These are phyloP conservation scores for Pythium scleroteichum DNA, from an alignment of 352 stramenopile species.

Conservation along the genomic window DNA sequence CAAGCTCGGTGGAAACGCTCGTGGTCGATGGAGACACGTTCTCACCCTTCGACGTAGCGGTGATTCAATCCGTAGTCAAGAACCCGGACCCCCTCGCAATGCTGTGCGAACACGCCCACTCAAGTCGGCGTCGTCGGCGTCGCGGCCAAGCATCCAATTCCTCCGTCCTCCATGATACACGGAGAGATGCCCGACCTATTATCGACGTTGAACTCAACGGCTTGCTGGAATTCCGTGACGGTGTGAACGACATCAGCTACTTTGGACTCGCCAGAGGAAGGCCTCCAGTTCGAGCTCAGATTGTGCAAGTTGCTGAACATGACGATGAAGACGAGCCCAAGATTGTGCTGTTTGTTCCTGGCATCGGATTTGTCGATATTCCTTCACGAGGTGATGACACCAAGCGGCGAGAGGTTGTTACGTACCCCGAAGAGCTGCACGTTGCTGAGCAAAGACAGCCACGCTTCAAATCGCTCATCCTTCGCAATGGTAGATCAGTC, in stretches of 20 bases:
- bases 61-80: not conserved
- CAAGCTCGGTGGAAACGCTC: not conserved
- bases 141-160: not conserved
- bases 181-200: not conserved
- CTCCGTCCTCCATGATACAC: not conserved
- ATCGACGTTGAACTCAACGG: not conserved
- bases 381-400: not conserved
- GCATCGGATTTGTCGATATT: not conserved
- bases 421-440: not conserved
- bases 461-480: not conserved
- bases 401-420: not conserved
- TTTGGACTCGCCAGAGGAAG: not conserved
- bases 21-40: not conserved
- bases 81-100: slow-evolving; percentile 1
- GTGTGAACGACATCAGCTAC: slow-evolving; percentile 2
- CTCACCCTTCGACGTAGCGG: not conserved
- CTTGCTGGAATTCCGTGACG: not conserved
- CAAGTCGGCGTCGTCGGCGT: not conserved
- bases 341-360: not conserved
- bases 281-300: not conserved
- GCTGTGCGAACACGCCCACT: not conserved
- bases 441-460: not conserved
- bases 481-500: not conserved
- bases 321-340: not conserved
- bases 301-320: not conserved